Percentiles rank a stretch among this genome's conserved stretches.
Evolutionary conservation across 1,284 basidiomycete species (phyloP).

Genomic region (Ceratobasidium sp.): DNA sequence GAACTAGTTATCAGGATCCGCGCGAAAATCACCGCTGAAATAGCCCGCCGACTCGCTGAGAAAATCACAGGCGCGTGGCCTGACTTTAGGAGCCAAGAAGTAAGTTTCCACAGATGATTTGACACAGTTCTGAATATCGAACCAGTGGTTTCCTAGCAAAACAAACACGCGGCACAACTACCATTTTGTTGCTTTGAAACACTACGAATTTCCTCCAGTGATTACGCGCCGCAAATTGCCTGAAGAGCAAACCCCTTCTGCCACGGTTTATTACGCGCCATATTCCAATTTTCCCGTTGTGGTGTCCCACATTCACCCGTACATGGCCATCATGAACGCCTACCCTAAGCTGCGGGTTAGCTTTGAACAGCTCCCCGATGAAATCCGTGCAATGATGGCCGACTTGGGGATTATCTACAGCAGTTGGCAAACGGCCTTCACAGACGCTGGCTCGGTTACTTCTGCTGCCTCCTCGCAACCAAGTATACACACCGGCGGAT

Average conservation of each 20-base stretch:
- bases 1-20: too few relatives aligned
- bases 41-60: too few relatives aligned
- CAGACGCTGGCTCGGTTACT: too few relatives aligned
- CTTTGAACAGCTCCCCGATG: not conserved
- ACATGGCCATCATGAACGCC: not conserved
- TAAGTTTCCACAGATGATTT: not conserved
- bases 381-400: not conserved
- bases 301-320: slow-evolving; percentile 5
- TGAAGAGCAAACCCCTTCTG: not conserved
- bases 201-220: not conserved
- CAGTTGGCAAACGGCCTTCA: not conserved
- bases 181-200: not conserved
- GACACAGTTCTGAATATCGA: not conserved
- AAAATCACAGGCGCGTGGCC: slow-evolving; percentile 1
- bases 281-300: not conserved
- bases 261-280: not conserved
- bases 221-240: not conserved
- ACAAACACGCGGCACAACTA: not conserved
- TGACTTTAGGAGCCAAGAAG: not conserved
- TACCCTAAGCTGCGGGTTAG: not conserved
- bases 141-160: not conserved
- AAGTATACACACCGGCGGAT: too few relatives aligned
- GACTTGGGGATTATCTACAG: not conserved
- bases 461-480: too few relatives aligned
- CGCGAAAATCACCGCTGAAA: too few relatives aligned